A percentile compares a stretch with the other conserved stretches of the same genome.
These are phyloP conservation scores for Phytophthora pinifolia DNA, from an alignment of 352 stramenopile genomes.

Conservation along the genomic window DNA sequence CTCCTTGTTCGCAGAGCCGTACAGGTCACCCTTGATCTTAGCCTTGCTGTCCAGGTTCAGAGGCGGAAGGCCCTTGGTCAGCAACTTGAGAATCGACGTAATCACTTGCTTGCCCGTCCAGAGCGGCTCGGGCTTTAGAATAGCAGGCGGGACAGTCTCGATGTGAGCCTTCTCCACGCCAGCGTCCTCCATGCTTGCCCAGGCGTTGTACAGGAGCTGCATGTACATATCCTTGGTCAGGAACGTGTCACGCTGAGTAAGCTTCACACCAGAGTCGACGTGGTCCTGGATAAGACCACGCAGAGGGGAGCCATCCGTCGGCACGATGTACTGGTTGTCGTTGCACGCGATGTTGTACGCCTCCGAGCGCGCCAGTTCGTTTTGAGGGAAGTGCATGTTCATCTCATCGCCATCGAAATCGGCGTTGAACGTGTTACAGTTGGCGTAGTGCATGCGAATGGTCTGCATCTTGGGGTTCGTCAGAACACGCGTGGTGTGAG, in stretches of 20 bases:
- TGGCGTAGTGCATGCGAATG: slow-evolving; percentile 99
- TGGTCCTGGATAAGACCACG: slow-evolving; percentile 99
- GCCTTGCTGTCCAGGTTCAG: slow-evolving; percentile 95
- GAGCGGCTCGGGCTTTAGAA: slow-evolving; percentile 95
- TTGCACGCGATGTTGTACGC: slow-evolving; percentile 97
- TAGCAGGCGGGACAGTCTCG: slow-evolving; percentile 95
- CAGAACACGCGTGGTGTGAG: slow-evolving; percentile 97
- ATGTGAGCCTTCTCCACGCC: slow-evolving; percentile 90
- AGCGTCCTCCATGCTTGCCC: slow-evolving; percentile 95
- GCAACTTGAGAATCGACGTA: slow-evolving; percentile 95
- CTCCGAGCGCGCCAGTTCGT: slow-evolving; percentile 96
- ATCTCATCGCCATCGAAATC: slow-evolving; percentile 99
- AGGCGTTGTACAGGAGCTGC: slow-evolving; percentile 96
- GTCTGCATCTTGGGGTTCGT: slow-evolving; percentile 97
- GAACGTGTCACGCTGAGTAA: slow-evolving; percentile 98
- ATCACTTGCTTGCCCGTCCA: slow-evolving; percentile 99
- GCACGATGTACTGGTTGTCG: slow-evolving; percentile 98
- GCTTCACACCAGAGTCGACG: slow-evolving; percentile 98
- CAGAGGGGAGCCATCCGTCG: slow-evolving; percentile 97
- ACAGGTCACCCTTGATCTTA: slow-evolving; percentile 96
- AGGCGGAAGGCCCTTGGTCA: slow-evolving; percentile 89
- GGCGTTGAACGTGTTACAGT: slow-evolving; percentile 99
- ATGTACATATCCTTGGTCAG: slow-evolving; percentile 98
- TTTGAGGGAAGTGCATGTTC: slow-evolving; percentile 99
- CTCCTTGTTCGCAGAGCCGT: slow-evolving; percentile 94